Percentiles rank a stretch among this genome's conserved stretches.
Evolutionary conservation across 352 stramenopile genomes (phyloP).

Genomic region (Phytopythium montanum): DNA sequence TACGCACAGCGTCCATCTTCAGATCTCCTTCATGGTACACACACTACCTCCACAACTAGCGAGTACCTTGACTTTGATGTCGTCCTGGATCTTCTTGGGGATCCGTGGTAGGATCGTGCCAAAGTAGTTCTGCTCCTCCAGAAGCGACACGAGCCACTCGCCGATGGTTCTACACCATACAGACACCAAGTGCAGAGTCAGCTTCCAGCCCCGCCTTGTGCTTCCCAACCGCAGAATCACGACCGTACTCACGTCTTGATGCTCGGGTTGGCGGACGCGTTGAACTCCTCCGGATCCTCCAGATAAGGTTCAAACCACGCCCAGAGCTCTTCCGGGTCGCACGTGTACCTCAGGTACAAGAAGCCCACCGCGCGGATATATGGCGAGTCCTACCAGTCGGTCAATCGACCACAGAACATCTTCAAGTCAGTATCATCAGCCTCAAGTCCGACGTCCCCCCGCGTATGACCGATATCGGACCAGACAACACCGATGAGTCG

Average conservation of each 20-base stretch:
- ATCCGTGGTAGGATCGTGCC: conserved; percentile 95
- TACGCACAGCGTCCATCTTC: conserved; percentile 4
- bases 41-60: not conserved
- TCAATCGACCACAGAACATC: not conserved
- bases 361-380: conserved; percentile 97
- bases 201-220: not conserved
- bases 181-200: conserved; percentile 15
- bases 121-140: conserved; percentile 96
- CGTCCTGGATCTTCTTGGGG: conserved; percentile 94
- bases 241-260: conserved; percentile 70
- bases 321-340: conserved; percentile 92
- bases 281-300: conserved; percentile 93
- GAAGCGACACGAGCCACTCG: conserved; percentile 86
- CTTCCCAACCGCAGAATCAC: not conserved
- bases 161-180: conserved; percentile 88
- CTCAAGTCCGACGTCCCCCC: no score
- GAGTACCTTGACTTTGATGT: conserved; percentile 94
- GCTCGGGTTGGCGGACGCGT: conserved; percentile 77
- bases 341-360: conserved; percentile 97
- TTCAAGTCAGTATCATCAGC: not conserved
- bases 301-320: conserved; percentile 95
- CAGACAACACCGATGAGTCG: not conserved
- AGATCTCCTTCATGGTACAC: conserved; percentile 1
- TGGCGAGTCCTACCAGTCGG: conserved; percentile 81
- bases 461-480: no score